Conservation (phyloP, 805 yeast genomes). For the Kuraishia hungarica region DNA sequence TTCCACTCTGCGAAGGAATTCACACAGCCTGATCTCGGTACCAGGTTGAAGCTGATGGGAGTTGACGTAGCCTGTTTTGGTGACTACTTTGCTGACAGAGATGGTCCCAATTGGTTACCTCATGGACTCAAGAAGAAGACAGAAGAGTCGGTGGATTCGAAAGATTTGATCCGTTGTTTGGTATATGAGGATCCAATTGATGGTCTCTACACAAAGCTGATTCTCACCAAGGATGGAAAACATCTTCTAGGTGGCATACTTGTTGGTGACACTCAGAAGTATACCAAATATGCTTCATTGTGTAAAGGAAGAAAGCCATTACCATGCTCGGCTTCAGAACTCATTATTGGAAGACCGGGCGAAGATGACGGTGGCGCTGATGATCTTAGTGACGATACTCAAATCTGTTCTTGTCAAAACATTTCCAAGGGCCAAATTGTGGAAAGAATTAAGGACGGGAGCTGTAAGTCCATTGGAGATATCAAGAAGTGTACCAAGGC, state of each 20-base stretch:
- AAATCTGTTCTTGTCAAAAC: slow-evolving; percentile 28
- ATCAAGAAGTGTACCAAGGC: slow-evolving; percentile 27
- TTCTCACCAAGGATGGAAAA: slow-evolving; percentile 25
- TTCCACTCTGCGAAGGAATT: slow-evolving; percentile 20
- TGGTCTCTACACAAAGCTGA: slow-evolving; percentile 24
- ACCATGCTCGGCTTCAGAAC: slow-evolving; percentile 21
- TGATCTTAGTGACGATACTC: slow-evolving; percentile 23
- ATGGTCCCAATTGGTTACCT: slow-evolving; percentile 26
- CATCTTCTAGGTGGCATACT: slow-evolving; percentile 28
- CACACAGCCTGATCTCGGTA: slow-evolving; percentile 25
- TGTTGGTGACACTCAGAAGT: slow-evolving; percentile 24
- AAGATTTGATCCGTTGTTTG: slow-evolving; percentile 13
- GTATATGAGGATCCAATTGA: slow-evolving; percentile 25
- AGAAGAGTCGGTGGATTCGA: slow-evolving; percentile 5
- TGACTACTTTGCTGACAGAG: slow-evolving; percentile 25
- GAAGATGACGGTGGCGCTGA: slow-evolving; percentile 21
- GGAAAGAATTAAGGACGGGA: slow-evolving; percentile 20
- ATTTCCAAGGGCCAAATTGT: slow-evolving; percentile 22
- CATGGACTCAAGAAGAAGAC: slow-evolving; percentile 11
- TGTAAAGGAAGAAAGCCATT: slow-evolving; percentile 20
- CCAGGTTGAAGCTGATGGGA: slow-evolving; percentile 27
- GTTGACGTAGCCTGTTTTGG: slow-evolving; percentile 31
- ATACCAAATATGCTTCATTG: slow-evolving; percentile 22
- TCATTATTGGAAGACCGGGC: slow-evolving; percentile 17
- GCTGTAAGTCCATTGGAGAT: slow-evolving; percentile 20